A percentile compares a stretch with the other conserved stretches of the same genome.
Evolutionary conservation across 192 early-diverging fungal genomes (phyloP).

Genomic region (Diversispora eburnea): DNA sequence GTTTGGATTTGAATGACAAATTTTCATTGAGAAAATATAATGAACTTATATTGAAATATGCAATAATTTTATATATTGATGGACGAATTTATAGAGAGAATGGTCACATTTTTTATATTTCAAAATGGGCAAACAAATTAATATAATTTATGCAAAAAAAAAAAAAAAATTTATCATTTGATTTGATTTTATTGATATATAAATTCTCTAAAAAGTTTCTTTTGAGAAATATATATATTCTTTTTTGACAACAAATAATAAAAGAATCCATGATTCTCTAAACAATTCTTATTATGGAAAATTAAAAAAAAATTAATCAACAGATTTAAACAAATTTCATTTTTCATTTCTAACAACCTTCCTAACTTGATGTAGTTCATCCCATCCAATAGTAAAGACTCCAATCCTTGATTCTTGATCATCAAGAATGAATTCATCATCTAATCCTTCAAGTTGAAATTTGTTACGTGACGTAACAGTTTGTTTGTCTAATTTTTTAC

Average conservation of each 20-base stretch:
- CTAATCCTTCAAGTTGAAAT: neutral
- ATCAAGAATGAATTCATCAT: neutral
- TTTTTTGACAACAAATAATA: no score
- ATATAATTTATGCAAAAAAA: no score
- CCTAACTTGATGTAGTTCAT: neutral
- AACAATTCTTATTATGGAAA: neutral
- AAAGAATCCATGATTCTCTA: no score
- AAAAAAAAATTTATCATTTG: no score
- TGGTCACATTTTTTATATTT: neutral
- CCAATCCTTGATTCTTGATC: neutral
- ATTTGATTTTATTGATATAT: no score
- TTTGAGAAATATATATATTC: no score
- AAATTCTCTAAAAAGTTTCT: no score
- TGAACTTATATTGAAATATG: neutral
- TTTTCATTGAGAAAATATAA: neutral
- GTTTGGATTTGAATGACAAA: neutral
- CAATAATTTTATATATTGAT: neutral
- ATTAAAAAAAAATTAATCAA: neutral
- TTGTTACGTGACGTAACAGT: neutral
- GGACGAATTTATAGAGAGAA: neutral
- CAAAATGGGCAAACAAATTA: neutral
- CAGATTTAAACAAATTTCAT: no score
- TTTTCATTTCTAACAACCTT: neutral
- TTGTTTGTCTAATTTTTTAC: neutral
- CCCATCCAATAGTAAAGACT: neutral